These are phyloP conservation scores for Cladosporium oxysporum DNA, from an alignment of 2,329 filamentous ascomycete species.

Conservation along the genomic window DNA sequence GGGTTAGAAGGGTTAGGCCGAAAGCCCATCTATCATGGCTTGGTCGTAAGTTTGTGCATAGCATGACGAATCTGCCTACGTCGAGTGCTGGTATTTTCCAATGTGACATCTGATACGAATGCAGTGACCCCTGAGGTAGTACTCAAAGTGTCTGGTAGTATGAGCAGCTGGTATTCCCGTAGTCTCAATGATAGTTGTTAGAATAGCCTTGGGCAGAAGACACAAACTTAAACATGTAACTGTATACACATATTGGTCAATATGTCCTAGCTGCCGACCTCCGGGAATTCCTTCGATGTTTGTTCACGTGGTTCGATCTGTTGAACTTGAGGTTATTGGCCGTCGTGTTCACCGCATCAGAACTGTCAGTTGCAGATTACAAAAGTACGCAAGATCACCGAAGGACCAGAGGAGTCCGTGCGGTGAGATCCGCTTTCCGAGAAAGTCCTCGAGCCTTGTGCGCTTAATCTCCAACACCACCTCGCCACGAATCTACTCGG, in stretches of 20 bases:
- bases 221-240: background rate
- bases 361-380: background rate
- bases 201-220: background rate
- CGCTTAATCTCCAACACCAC: background rate
- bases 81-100: background rate
- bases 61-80: background rate
- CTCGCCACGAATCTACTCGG: background rate
- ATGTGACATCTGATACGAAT: no score
- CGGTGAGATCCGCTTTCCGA: background rate
- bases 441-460: background rate
- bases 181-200: background rate
- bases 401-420: background rate
- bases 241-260: background rate
- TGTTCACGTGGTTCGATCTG: background rate
- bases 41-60: background rate
- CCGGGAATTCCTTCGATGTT: background rate
- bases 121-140: accelerated
- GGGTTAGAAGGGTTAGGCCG: background rate
- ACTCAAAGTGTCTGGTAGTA: background rate
- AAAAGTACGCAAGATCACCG: background rate
- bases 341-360: background rate
- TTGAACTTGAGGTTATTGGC: background rate
- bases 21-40: background rate
- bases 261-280: background rate
- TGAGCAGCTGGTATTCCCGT: background rate